Base-by-base conservation (phyloP, 139 green algal genomes). In the Medakamo hakoo region DNA sequence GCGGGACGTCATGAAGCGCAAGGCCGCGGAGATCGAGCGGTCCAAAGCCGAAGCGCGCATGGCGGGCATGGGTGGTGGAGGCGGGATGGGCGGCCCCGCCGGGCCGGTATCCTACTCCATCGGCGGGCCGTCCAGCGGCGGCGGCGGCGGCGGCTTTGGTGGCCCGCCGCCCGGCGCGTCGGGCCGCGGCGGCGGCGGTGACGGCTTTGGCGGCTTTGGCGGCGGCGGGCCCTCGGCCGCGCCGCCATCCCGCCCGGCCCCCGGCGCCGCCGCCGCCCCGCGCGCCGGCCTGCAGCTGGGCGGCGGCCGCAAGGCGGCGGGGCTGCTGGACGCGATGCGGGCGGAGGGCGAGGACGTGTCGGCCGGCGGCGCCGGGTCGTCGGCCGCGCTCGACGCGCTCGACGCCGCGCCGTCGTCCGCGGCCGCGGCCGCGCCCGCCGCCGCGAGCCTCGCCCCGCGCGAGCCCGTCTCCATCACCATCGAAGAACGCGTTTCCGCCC, bases 1-100 rank as follows among this genome's bases (percentile, higher is more conserved):
- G 29, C 86, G 86, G 80, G 88, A 97, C 66, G 63, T 92, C 31
- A 97, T 97, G 91, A 95, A 94, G 78, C 85, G 87, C 63, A 95
- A 93, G 71, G 90, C 84, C 0, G 73, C 77, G 63, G 90, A 98
- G 75, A 98, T 98, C 65, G 92, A 98, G 40, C 91, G 91, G 74
- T 72, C 49, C 40, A 95, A 94, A 70, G 67, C 96, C 24, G 88
- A 95, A 59, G 60, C 68, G 24, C 2, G 30, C 57, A 67, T 66
- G 25, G 55, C 49, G 21, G 66, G 66, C 64, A 78, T 76, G 63
- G 65, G 69, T 5, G 27, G 22, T 16, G 65, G 58, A 26, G 59
- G 62, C 27, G 72, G 68, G 58, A 69, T 70, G 56, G 70, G 72
- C 67, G 63, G 68, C 56, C n/a, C n/a, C n/a, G n/a, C n/a, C n/a